phyloP scores from a whole-genome alignment of 1,284 basidiomycete species.

The Exobasidium rhododendri region DNA sequence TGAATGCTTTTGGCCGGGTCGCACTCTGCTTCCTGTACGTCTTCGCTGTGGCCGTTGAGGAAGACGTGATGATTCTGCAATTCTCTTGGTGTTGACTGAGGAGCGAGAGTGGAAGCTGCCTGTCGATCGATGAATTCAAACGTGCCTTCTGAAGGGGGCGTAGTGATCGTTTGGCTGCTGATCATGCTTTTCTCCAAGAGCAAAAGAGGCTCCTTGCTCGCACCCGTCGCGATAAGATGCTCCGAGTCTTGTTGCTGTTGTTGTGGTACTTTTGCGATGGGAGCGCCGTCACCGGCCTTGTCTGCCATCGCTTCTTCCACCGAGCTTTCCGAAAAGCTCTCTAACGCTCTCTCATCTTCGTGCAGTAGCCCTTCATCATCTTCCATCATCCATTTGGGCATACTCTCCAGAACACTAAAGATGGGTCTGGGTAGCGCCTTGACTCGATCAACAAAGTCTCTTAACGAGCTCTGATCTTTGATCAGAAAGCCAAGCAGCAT shows the following conservation, averaged over 20 bases:
- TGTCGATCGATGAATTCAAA: conserved; percentile 12
- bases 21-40: too few species aligned
- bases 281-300: not conserved
- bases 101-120: not conserved
- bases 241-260: too few species aligned
- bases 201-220: too few species aligned
- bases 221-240: not conserved
- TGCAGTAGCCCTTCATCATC: conserved; percentile 76
- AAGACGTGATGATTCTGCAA: not conserved
- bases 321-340: conserved; percentile 41
- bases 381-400: conserved; percentile 71
- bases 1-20: too few species aligned
- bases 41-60: not conserved
- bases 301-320: conserved; percentile 15
- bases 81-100: not conserved
- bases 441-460: conserved; percentile 69
- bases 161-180: not conserved
- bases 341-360: conserved; percentile 66
- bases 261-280: not conserved
- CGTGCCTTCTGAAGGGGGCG: conserved; percentile 3
- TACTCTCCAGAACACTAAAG: conserved; percentile 64
- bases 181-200: not conserved
- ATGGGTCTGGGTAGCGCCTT: conserved; percentile 46
- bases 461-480: conserved; percentile 75
- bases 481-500: conserved; percentile 93